Percentiles rank a stretch among this genome's conserved stretches.
Conservation (phyloP, 106 monocot genomes). For the Dioscorea dumetorum region DNA sequence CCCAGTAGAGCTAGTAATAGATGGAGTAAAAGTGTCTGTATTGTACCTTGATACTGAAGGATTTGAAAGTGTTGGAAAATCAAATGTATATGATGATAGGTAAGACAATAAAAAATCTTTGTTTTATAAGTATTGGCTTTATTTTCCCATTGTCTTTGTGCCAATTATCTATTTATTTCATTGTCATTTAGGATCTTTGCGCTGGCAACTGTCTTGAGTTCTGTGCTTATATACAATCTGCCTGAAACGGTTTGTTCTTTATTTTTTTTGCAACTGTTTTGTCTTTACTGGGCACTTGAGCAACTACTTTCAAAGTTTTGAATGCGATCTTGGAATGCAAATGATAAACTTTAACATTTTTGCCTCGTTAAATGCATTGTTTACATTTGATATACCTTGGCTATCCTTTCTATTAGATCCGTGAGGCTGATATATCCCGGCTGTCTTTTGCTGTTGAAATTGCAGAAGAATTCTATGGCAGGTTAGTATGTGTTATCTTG, state of each 20-base stretch:
- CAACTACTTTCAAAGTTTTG: conserved; percentile 12
- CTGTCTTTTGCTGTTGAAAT: conserved; percentile 99
- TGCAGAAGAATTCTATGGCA: conserved; percentile 99
- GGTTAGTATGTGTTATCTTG: conserved; percentile 26
- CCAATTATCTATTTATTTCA: neutral
- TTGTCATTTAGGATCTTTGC: conserved; percentile 78
- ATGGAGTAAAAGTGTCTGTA: conserved; percentile 85
- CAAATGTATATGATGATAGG: conserved; percentile 99
- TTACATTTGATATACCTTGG: conserved; percentile 47
- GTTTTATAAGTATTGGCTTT: no score
- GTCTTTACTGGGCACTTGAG: conserved; percentile 2
- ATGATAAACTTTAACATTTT: conserved; percentile 3
- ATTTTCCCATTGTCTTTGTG: no score
- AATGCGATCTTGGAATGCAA: neutral
- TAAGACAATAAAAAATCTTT: conserved; percentile 5
- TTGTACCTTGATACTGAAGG: conserved; percentile 96
- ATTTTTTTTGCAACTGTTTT: conserved; percentile 12
- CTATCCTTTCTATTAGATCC: conserved; percentile 92
- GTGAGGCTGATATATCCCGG: conserved; percentile 83
- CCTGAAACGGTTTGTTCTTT: conserved; percentile 71
- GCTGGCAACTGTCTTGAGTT: conserved; percentile 87
- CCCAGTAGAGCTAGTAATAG: conserved; percentile 71
- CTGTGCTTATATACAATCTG: conserved; percentile 77
- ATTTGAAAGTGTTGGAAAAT: conserved; percentile 99
- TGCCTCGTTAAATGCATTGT: neutral